Conservation (phyloP, 2,329 filamentous ascomycete species). For the Cryphonectria nitschkei region DNA sequence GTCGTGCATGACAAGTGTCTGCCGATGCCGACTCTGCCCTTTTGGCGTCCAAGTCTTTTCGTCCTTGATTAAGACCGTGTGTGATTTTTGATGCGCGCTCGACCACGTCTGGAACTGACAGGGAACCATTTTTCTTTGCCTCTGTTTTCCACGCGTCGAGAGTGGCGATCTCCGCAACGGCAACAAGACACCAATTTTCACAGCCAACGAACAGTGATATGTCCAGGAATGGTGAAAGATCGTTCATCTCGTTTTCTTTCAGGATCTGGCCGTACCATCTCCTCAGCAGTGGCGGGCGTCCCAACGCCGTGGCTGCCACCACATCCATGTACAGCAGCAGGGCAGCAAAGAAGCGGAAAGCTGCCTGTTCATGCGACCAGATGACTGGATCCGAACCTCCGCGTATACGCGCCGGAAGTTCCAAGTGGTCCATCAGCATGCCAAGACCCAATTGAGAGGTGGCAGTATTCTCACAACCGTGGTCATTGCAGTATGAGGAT, state of each 20-base stretch:
- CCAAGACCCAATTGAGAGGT: background rate
- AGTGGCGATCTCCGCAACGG: slow-evolving; percentile 57
- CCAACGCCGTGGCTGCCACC: slow-evolving; percentile 40
- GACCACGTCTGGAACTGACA: slow-evolving; percentile 52
- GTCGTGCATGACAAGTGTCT: background rate
- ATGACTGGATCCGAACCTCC: background rate
- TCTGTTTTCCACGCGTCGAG: slow-evolving; percentile 61
- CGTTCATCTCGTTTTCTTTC: background rate
- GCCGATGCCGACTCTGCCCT: background rate
- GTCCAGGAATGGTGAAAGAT: background rate
- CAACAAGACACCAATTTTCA: slow-evolving; percentile 59
- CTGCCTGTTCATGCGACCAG: slow-evolving; percentile 36
- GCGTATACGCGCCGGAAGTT: background rate
- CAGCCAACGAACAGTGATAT: slow-evolving; percentile 48
- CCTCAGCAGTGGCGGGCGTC: slow-evolving; percentile 39
- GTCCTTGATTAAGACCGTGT: background rate
- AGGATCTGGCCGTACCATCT: background rate
- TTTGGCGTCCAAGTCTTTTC: background rate
- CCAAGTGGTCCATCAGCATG: background rate
- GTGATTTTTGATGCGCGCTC: slow-evolving; percentile 40
- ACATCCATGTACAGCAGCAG: slow-evolving; percentile 43
- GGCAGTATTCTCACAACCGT: background rate
- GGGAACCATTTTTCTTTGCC: slow-evolving; percentile 45
- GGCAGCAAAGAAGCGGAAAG: slow-evolving; percentile 39
- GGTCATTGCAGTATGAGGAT: background rate